Evolutionary conservation across 2,329 filamentous ascomycete genomes (phyloP).

Genomic region (Hymenoscyphus occultus): DNA sequence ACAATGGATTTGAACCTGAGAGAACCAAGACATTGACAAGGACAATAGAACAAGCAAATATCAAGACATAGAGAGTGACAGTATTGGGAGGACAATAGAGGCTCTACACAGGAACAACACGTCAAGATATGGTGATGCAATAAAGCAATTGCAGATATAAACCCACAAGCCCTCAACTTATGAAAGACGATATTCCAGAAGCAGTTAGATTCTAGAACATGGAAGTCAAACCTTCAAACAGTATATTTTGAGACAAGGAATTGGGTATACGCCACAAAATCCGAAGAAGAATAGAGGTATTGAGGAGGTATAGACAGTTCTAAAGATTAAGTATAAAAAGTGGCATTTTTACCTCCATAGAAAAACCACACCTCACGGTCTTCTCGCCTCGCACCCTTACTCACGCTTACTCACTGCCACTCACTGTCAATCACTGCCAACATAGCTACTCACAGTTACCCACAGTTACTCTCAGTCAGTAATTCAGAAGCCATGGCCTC

Average conservation of each 20-base stretch:
- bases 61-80: neutral
- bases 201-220: no score
- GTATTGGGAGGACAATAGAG: neutral
- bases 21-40: neutral
- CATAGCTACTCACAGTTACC: no score
- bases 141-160: no score
- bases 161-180: no score
- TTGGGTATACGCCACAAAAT: neutral
- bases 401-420: neutral
- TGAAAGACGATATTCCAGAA: no score
- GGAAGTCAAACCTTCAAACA: neutral
- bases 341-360: neutral
- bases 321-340: neutral
- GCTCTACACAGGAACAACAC: neutral
- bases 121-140: neutral
- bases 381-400: neutral
- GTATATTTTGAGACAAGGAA: neutral
- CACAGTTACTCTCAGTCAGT: neutral
- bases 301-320: neutral
- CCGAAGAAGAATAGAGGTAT: neutral
- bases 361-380: neutral
- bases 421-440: no score
- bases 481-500: neutral
- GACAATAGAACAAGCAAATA: neutral
- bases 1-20: neutral